These are phyloP conservation scores for Pyronema omphalodes DNA, from an alignment of 495 filamentous ascomycete genomes.

Conservation along the genomic window DNA sequence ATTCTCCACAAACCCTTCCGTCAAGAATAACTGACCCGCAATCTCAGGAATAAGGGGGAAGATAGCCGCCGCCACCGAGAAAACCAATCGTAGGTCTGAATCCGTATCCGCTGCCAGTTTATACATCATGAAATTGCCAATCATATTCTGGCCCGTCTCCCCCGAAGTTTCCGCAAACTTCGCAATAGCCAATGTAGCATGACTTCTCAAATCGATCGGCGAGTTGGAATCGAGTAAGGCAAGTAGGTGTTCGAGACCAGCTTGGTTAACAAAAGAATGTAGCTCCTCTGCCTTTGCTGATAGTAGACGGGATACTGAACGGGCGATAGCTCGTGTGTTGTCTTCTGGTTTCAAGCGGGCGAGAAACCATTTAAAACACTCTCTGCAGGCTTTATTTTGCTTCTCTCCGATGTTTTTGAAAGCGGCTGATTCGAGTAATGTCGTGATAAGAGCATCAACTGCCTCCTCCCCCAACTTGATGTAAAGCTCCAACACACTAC, in stretches of 20 bases:
- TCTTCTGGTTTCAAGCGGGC: conserved; percentile 27
- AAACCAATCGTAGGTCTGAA: conserved; percentile 52
- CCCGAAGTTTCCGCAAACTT: conserved; percentile 45
- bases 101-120: conserved; percentile 34
- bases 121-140: conserved; percentile 36
- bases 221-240: conserved; percentile 40
- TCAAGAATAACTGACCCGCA: conserved; percentile 59
- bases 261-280: conserved; percentile 39
- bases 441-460: conserved; percentile 37
- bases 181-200: conserved; percentile 47
- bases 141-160: conserved; percentile 35
- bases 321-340: conserved; percentile 11
- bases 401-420: conserved; percentile 36
- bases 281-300: conserved; percentile 39
- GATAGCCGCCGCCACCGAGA: conserved; percentile 68
- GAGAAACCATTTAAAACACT: conserved; percentile 47
- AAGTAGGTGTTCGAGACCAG: conserved; percentile 44
- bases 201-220: conserved; percentile 38
- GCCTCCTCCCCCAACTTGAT: conserved; percentile 43
- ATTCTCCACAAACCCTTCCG: conserved; percentile 53
- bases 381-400: conserved; percentile 34
- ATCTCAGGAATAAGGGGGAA: conserved; percentile 66
- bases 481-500: conserved; percentile 36
- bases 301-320: conserved; percentile 43
- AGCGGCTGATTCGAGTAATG: conserved; percentile 36